Evolutionary conservation across 768 basidiomycete species (phyloP).

Genomic region (Hydnomerulius pinastri): DNA sequence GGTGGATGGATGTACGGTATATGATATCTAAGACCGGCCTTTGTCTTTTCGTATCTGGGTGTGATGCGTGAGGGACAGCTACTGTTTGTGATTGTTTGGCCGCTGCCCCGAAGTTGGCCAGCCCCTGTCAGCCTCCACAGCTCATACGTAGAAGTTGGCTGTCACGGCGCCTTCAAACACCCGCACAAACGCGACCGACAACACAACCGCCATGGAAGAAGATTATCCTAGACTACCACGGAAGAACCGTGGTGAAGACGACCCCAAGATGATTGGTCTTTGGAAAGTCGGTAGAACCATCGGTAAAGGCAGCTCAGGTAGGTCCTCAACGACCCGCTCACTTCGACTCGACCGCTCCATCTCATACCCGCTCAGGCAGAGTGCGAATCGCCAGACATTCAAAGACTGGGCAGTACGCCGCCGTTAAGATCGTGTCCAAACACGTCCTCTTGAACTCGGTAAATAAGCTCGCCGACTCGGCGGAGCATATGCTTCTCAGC

Average conservation of each 20-base stretch:
- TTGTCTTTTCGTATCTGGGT: too few species aligned
- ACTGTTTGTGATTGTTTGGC: too few species aligned
- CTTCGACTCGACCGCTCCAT: not conserved
- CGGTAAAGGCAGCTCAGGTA: slow-evolving; percentile 80
- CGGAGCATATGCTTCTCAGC: slow-evolving; percentile 75
- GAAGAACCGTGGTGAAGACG: slow-evolving; percentile 34
- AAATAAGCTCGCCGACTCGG: slow-evolving; percentile 66
- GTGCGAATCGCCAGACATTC: slow-evolving; percentile 88
- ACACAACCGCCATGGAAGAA: slow-evolving; percentile 17
- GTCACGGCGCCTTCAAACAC: too few species aligned
- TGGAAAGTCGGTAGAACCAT: slow-evolving; percentile 88
- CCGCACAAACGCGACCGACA: not conserved
- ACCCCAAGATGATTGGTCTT: slow-evolving; percentile 71
- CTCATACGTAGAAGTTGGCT: not conserved
- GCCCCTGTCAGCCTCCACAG: slow-evolving; percentile 23
- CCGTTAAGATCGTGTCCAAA: slow-evolving; percentile 93
- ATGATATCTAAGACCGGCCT: slow-evolving; percentile 23
- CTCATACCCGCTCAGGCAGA: slow-evolving; percentile 55
- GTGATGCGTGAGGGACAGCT: too few species aligned
- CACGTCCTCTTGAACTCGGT: slow-evolving; percentile 62
- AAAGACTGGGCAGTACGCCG: slow-evolving; percentile 87
- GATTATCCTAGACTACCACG: slow-evolving; percentile 32
- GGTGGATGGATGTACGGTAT: slow-evolving; percentile 14
- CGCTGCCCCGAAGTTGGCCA: too few species aligned
- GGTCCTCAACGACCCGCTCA: slow-evolving; percentile 12